These are phyloP conservation scores for Craterostigma plantagineum DNA, from an alignment of 257 asterid genomes.

Conservation along the genomic window DNA sequence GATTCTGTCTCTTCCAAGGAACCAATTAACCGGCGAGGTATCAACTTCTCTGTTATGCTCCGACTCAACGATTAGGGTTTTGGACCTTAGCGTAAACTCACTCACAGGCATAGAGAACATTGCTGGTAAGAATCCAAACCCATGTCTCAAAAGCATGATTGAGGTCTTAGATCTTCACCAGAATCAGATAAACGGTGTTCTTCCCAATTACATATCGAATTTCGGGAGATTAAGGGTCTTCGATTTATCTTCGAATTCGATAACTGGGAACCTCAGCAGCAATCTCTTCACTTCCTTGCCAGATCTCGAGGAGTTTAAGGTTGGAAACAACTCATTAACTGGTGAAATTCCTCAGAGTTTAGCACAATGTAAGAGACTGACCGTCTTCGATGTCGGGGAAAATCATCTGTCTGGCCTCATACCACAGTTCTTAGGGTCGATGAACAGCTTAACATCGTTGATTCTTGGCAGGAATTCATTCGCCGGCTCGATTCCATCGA, in stretches of 20 bases:
- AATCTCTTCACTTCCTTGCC: conserved; percentile 24
- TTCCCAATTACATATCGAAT: conserved; percentile 32
- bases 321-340: conserved; percentile 44
- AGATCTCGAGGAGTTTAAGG: conserved; percentile 32
- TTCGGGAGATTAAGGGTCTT: conserved; percentile 25
- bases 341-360: conserved; percentile 33
- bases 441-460: conserved; percentile 24
- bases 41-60: conserved; percentile 40
- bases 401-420: conserved; percentile 32
- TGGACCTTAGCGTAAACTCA: conserved; percentile 48
- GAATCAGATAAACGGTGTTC: conserved; percentile 48
- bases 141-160: conserved; percentile 15
- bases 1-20: conserved; percentile 41
- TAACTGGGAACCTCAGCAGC: conserved; percentile 38
- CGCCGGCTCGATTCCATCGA: conserved; percentile 29
- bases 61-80: conserved; percentile 30
- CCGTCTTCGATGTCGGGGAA: conserved; percentile 41
- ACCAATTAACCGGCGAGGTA: conserved; percentile 49
- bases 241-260: conserved; percentile 48
- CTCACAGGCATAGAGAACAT: conserved; percentile 49
- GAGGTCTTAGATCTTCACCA: conserved; percentile 55
- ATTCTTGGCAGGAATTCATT: conserved; percentile 44
- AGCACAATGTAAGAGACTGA: conserved; percentile 20
- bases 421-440: conserved; percentile 36
- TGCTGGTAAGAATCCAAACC: conserved; percentile 15